Percentiles rank a stretch among this genome's conserved stretches.
These are phyloP conservation scores for Rhododendron ferrugineum DNA, from an alignment of 148 eudicot genomes.

Conservation along the genomic window DNA sequence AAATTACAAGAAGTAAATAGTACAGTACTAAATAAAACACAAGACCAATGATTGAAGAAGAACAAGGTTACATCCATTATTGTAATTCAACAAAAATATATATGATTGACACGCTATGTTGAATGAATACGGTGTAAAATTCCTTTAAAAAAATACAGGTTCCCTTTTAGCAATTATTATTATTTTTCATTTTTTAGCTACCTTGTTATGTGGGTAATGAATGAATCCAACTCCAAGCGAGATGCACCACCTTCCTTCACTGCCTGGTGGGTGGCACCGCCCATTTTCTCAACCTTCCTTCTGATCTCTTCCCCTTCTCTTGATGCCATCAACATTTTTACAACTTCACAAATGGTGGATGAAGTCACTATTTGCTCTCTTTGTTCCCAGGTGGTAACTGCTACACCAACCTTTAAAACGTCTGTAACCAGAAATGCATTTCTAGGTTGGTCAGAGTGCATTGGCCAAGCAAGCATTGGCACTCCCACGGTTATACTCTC, in stretches of 20 bases:
- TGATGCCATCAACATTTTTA: constrained; percentile 5
- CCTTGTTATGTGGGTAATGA: constrained; percentile 17
- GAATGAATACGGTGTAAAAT: background rate
- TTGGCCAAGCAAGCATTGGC: background rate
- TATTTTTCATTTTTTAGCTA: background rate
- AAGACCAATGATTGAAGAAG: no score
- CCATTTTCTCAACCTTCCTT: constrained; percentile 10
- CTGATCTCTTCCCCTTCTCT: constrained; percentile 14
- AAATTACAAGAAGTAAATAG: no score
- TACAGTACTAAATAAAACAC: no score
- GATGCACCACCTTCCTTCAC: constrained; percentile 11
- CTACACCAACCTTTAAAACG: background rate
- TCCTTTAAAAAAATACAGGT: background rate
- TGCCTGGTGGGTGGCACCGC: background rate
- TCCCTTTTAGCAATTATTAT: background rate
- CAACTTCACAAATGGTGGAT: background rate
- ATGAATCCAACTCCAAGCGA: constrained; percentile 6
- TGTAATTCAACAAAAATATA: no score
- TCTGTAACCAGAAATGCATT: background rate
- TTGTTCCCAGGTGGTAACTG: background rate
- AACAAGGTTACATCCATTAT: no score
- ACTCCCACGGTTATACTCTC: background rate
- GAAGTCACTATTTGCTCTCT: background rate
- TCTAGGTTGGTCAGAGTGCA: background rate
- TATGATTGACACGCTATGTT: no score